phyloP scores from a whole-genome alignment of 1,284 basidiomycete species.

The Naganishia liquefaciens region DNA sequence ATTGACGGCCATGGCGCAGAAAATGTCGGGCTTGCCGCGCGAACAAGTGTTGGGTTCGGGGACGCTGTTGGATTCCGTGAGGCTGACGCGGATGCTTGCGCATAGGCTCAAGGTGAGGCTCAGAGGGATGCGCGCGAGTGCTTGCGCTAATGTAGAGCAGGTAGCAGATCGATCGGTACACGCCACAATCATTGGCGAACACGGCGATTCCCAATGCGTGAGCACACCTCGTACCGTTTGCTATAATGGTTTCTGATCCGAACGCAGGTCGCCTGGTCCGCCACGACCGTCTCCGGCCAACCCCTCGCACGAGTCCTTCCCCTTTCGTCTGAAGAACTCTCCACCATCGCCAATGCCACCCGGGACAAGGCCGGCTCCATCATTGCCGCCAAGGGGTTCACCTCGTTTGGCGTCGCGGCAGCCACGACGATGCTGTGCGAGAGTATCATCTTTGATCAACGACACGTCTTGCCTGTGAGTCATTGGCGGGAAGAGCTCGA shows the following conservation, averaged over 20 bases:
- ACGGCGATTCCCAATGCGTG: slow-evolving; percentile 31
- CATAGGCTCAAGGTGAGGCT: slow-evolving; percentile 23
- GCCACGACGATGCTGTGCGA: slow-evolving; percentile 29
- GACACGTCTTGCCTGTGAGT: slow-evolving; percentile 24
- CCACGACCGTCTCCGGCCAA: slow-evolving; percentile 24
- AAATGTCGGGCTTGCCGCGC: slow-evolving; percentile 27
- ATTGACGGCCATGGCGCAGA: slow-evolving; percentile 28
- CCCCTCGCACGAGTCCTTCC: slow-evolving; percentile 13
- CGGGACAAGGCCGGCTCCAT: slow-evolving; percentile 29
- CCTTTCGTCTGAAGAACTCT: slow-evolving; percentile 3
- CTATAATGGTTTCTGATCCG: background rate
- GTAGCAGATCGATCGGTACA: slow-evolving; percentile 23
- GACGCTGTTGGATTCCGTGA: slow-evolving; percentile 27
- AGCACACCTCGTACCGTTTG: background rate
- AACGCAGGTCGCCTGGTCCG: slow-evolving; percentile 28
- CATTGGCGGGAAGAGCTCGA: slow-evolving; percentile 24
- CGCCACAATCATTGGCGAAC: slow-evolving; percentile 25
- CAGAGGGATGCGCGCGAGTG: too few species aligned
- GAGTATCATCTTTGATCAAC: slow-evolving; percentile 30
- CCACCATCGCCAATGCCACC: slow-evolving; percentile 9
- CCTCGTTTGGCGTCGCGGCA: slow-evolving; percentile 29
- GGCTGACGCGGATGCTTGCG: slow-evolving; percentile 25
- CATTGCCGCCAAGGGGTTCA: slow-evolving; percentile 31
- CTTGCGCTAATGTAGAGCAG: background rate
- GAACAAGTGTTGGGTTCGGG: slow-evolving; percentile 27